phyloP scores from a whole-genome alignment of 257 asterid genomes.

The Eucommia ulmoides region DNA sequence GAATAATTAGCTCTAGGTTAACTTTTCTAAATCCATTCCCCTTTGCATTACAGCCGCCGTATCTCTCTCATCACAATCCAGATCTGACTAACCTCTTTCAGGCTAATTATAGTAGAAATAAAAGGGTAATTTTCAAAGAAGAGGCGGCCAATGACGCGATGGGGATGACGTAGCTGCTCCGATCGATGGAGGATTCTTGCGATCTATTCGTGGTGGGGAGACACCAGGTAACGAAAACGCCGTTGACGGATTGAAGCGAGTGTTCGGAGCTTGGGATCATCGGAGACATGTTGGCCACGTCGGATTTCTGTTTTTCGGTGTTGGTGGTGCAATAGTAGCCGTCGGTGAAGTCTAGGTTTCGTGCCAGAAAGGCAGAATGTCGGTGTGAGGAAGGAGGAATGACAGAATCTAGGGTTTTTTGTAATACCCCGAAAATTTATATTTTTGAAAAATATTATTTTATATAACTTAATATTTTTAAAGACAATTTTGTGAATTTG shows the following conservation, averaged over 20 bases:
- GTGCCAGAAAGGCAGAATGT: neutral
- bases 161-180: slow-evolving; percentile 35
- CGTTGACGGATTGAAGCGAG: slow-evolving; percentile 49
- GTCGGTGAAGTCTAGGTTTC: neutral
- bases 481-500: no score
- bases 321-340: slow-evolving; percentile 28
- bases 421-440: no score
- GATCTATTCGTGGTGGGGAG: slow-evolving; percentile 55
- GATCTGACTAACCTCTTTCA: slow-evolving; percentile 30
- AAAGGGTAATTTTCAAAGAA: slow-evolving; percentile 20
- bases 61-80: no score
- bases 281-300: slow-evolving; percentile 24
- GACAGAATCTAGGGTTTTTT: neutral
- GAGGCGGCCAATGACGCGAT: slow-evolving; percentile 52
- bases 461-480: no score
- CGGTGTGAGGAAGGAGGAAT: neutral
- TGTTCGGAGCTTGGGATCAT: slow-evolving; percentile 36
- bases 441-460: no score
- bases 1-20: no score
- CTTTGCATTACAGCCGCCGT: no score
- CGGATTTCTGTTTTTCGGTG: slow-evolving; percentile 25
- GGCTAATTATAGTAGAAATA: slow-evolving; percentile 17
- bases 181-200: slow-evolving; percentile 27
- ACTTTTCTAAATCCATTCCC: no score
- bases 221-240: slow-evolving; percentile 28